Evolutionary conservation across 2,329 filamentous ascomycete species (phyloP).

Genomic region (Aspergillus pseudotamarii): DNA sequence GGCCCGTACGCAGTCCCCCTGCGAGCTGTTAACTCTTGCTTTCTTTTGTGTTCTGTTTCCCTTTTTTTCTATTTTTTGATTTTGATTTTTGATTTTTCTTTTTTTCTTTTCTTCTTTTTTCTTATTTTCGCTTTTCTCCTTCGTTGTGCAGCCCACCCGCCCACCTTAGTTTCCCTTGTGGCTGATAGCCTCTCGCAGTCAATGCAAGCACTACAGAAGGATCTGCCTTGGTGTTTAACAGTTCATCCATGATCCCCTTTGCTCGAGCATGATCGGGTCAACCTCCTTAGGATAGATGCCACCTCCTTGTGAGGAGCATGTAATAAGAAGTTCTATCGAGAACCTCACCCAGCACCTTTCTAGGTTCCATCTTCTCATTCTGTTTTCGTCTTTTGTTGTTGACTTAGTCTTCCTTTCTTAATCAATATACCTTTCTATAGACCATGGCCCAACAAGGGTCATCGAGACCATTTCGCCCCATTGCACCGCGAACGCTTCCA

Average conservation of each 20-base stretch:
- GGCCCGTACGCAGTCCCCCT: conserved; percentile 3
- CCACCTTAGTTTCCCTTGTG: neutral
- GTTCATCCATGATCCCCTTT: neutral
- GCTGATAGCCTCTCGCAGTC: neutral
- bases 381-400: conserved; percentile 7
- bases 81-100: conserved; percentile 5
- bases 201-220: conserved; percentile 5
- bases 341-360: neutral
- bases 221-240: conserved; percentile 7
- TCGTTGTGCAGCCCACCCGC: conserved; percentile 5
- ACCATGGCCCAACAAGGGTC: conserved; percentile 33
- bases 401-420: neutral
- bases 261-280: conserved; percentile 12
- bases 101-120: neutral
- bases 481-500: conserved; percentile 33
- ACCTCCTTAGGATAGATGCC: conserved; percentile 16
- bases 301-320: conserved; percentile 17
- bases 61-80: conserved; percentile 5
- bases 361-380: conserved; percentile 6
- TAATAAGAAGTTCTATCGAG: neutral
- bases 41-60: conserved; percentile 7
- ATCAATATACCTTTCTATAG: conserved; percentile 7
- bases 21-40: neutral
- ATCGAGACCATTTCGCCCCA: conserved; percentile 30
- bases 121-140: conserved; percentile 13